Evolutionary conservation across 2,329 filamentous ascomycete species (phyloP), one percentile per base, ranked within the genome.

Genomic region (Cadophora sp.): DNA sequence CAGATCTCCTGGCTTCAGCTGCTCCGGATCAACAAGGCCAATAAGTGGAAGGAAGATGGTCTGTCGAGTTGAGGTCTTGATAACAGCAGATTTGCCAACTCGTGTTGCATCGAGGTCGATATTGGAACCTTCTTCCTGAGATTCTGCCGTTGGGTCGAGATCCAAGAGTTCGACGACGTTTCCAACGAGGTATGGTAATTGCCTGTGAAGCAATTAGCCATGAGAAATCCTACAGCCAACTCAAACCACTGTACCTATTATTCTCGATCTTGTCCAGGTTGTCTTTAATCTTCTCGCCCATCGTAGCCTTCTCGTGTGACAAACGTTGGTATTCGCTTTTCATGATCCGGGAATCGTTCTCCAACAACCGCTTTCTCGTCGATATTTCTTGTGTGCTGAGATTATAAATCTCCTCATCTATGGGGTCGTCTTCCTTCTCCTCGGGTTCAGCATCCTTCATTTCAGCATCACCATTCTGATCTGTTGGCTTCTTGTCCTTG

Each of bases 261-360:
- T 99, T 98, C 74, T 97, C 94, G 77, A 99, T 99, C 88, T 99
- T 99, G 75, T 99, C 97, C 77, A 93, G 84, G 78, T 99, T 99
- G 80, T 99, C 96, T 86, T 97, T 98, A 81, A 99, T 98, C 86
- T 97, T 98, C 81, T 98, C 95, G 68, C 90, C 90, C 96, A 99
- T 99, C 60, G 93, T 91, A 61, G 91, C 89, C 84, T 97, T 97
- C 83, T 99, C 96, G 77, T 99, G 96, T 76, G 91, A 92, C 83
- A 99, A 86, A 75, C 96, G 91, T 79, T 97, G 94, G 76, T 89
- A 94, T 82, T 99, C 96, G 85, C 94, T 97, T 86, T 92, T 95
- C 94, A 99, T 98, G 82, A 99, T 98, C 77, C 96, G 89, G 77
- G 96, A 92, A 82, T 99, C 96, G 81, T 99, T 99, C 82, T 99